Conservation (phyloP, 192 early-diverging fungal genomes). For the Martensiomyces pterosporus region DNA sequence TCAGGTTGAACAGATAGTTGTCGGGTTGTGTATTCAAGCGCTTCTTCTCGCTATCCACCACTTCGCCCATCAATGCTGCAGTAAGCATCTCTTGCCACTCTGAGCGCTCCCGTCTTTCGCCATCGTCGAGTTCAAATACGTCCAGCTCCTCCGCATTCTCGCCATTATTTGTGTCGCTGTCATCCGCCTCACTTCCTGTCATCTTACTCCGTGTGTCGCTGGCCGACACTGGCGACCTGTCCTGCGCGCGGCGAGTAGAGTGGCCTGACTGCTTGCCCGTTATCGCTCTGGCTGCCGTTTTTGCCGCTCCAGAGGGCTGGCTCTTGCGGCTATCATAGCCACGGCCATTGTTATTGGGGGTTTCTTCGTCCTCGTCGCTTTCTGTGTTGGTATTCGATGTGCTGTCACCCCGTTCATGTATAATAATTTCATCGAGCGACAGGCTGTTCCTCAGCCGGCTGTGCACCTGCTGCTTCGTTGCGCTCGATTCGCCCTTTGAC, state of each 20-base stretch:
- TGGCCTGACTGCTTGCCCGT: too few species aligned
- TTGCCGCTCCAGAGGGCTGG: too few species aligned
- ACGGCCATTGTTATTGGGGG: too few species aligned
- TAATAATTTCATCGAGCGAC: slow-evolving; percentile 17
- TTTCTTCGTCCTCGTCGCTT: slow-evolving; percentile 2
- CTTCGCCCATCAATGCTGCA: slow-evolving; percentile 75
- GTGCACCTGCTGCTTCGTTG: too few species aligned
- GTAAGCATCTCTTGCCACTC: slow-evolving; percentile 87
- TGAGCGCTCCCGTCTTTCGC: slow-evolving; percentile 61
- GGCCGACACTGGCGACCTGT: neutral
- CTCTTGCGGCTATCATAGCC: too few species aligned
- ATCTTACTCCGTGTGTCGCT: too few species aligned
- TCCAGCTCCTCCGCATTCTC: too few species aligned
- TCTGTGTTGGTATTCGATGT: too few species aligned
- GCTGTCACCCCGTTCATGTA: too few species aligned
- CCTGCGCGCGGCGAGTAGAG: too few species aligned
- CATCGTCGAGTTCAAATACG: slow-evolving; percentile 22
- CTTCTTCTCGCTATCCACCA: slow-evolving; percentile 78
- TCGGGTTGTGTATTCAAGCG: slow-evolving; percentile 51
- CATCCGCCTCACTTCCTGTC: neutral
- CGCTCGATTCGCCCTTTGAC: too few species aligned
- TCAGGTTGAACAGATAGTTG: slow-evolving; percentile 18
- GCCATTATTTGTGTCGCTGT: too few species aligned
- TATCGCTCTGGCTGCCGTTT: neutral
- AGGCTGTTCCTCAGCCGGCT: slow-evolving; percentile 26